Conservation (phyloP, 2,329 filamentous ascomycete genomes). For the Aspergillus viridinutans region DNA sequence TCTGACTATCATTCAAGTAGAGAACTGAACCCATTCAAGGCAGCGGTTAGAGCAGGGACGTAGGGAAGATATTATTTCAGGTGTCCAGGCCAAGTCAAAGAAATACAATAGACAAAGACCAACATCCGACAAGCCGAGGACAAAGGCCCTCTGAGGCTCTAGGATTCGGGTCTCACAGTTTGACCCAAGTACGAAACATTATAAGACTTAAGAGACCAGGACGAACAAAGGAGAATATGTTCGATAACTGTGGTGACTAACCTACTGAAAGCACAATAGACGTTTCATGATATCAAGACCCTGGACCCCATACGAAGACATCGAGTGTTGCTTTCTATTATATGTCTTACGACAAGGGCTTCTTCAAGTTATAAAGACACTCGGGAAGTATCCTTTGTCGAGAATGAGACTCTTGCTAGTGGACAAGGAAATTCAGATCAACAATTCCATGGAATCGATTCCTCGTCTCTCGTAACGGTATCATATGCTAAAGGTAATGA, state of each 20-base stretch:
- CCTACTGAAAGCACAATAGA: not conserved
- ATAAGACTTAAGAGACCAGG: not conserved
- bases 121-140: not conserved
- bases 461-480: not conserved
- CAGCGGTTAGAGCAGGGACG: no score
- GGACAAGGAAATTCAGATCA: not conserved
- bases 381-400: no score
- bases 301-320: not conserved
- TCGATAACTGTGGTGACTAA: not conserved
- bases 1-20: no score
- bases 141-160: not conserved
- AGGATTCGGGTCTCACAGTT: not conserved
- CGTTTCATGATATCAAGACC: not conserved
- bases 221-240: not conserved
- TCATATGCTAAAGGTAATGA: not conserved
- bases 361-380: no score
- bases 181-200: not conserved
- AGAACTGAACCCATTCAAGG: no score
- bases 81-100: not conserved
- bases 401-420: not conserved
- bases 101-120: not conserved
- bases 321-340: not conserved
- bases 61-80: not conserved
- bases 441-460: not conserved
- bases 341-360: not conserved